These are phyloP conservation scores for Pseudogymnoascus verrucosus DNA, from an alignment of 2,329 filamentous ascomycete species.

Conservation along the genomic window DNA sequence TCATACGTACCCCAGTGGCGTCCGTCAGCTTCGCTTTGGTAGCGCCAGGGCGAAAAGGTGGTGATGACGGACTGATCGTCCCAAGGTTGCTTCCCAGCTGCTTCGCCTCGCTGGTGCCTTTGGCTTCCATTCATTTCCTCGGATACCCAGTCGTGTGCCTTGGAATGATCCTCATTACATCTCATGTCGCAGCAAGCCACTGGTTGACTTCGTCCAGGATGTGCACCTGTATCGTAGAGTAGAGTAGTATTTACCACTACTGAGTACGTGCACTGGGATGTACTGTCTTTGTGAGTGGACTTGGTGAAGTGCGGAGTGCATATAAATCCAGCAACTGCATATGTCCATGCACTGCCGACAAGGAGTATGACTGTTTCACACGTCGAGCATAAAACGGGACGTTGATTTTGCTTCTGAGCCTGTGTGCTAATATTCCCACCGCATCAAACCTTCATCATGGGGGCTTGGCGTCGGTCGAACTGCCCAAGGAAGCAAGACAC, in stretches of 20 bases:
- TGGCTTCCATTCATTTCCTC: slow-evolving; percentile 4
- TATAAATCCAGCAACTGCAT: not conserved
- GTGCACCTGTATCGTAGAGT: not conserved
- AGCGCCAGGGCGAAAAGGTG: not conserved
- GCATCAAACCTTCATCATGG: not conserved
- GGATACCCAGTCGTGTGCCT: not conserved
- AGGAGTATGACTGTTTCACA: not conserved
- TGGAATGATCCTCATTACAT: not conserved
- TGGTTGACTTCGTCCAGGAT: not conserved
- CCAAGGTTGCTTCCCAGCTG: not conserved
- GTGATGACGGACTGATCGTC: slow-evolving; percentile 5
- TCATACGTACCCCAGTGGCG: not conserved
- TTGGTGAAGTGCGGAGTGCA: not conserved
- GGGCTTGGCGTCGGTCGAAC: not conserved
- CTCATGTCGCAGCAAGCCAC: not conserved
- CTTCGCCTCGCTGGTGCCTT: not conserved
- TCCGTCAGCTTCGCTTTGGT: not conserved
- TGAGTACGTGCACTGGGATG: not conserved
- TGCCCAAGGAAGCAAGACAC: not conserved
- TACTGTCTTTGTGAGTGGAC: not conserved
- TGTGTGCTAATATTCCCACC: not conserved
- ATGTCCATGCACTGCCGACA: not conserved
- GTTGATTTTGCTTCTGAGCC: not conserved
- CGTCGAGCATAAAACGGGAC: not conserved
- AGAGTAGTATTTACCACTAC: not conserved